phyloP scores from a whole-genome alignment of 2,329 filamentous ascomycete species.

The Fusarium sororula region DNA sequence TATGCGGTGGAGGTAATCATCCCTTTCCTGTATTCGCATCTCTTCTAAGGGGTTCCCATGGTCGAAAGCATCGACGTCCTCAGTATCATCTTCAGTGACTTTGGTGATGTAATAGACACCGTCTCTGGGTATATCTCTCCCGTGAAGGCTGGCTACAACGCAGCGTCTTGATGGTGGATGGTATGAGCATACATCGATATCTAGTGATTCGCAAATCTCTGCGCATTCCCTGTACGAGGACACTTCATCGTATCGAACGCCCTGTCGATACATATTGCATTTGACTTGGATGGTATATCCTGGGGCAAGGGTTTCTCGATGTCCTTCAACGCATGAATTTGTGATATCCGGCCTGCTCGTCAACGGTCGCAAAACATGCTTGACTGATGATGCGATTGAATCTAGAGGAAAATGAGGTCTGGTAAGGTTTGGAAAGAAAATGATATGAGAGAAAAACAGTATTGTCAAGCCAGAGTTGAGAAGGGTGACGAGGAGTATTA shows the following conservation, averaged over 20 bases:
- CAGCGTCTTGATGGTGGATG: not conserved
- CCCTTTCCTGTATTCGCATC: no score
- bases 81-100: fast-evolving
- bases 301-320: not conserved
- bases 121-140: not conserved
- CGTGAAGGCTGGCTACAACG: not conserved
- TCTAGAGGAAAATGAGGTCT: fast-evolving
- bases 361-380: not conserved
- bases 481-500: not conserved
- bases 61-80: not conserved
- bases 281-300: not conserved
- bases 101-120: not conserved
- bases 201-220: not conserved
- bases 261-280: not conserved
- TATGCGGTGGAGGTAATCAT: not conserved
- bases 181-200: not conserved
- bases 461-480: not conserved
- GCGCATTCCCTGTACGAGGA: not conserved
- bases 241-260: not conserved
- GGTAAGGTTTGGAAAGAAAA: fast-evolving
- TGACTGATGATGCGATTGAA: not conserved
- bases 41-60: not conserved
- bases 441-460: not conserved
- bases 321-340: not conserved
- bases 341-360: not conserved